These are phyloP conservation scores for Pilasporangium apinafurcum DNA, from an alignment of 352 stramenopile genomes.

Conservation along the genomic window DNA sequence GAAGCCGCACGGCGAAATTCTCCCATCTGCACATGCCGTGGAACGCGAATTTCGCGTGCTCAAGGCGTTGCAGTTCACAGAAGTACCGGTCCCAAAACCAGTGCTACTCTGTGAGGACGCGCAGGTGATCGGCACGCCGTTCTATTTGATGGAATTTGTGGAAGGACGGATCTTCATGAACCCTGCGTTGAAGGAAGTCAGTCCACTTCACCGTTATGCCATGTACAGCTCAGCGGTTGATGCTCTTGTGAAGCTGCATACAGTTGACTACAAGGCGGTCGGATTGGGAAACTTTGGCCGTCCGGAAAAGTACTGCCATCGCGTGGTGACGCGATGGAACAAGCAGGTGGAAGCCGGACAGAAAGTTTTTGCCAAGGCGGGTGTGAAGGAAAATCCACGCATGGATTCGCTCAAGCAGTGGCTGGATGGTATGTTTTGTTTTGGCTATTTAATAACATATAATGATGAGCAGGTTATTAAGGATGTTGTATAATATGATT, in stretches of 20 bases:
- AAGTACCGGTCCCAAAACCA: conserved; percentile 57
- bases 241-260: conserved; percentile 57
- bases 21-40: conserved; percentile 75
- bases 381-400: conserved; percentile 46
- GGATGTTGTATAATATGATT: neutral
- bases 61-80: conserved; percentile 54
- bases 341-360: conserved; percentile 54
- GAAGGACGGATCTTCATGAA: conserved; percentile 71
- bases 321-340: conserved; percentile 67
- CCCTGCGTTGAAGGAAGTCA: conserved; percentile 50
- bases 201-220: conserved; percentile 66
- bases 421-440: conserved; percentile 22
- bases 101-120: conserved; percentile 63
- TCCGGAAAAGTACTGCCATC: conserved; percentile 61
- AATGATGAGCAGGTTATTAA: no score
- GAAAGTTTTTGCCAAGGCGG: conserved; percentile 34
- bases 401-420: conserved; percentile 48
- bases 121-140: conserved; percentile 56
- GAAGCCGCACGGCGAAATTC: conserved; percentile 75
- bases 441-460: no score
- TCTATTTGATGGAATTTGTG: conserved; percentile 84
- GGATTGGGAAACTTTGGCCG: conserved; percentile 55
- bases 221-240: conserved; percentile 77
- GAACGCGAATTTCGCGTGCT: conserved; percentile 75
- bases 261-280: conserved; percentile 49